Base-by-base conservation (phyloP, 148 eudicot species). In the Pharnaceum exiguum region DNA sequence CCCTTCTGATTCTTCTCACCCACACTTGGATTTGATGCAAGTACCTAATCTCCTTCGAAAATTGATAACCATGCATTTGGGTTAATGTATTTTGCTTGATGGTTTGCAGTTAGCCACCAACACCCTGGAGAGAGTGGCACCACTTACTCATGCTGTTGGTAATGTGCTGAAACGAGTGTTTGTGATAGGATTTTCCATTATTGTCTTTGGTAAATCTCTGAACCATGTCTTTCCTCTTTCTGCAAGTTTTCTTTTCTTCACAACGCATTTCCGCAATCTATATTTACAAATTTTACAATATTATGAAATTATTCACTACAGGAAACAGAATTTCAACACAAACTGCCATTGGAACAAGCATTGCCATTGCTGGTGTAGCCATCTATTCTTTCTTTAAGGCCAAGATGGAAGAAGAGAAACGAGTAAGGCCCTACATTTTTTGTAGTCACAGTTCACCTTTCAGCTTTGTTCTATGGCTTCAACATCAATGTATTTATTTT, bases 71-170 rank as follows among this genome's bases (percentile, higher is more conserved):
- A 49, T 24, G 44, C 24, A 12, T 28, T 31, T 31, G 28, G 27
- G 10, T 56, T 25, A 66, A 31, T 21, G 58, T 37, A 2, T 2
- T 43, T 28, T 39, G 43, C 6, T 54, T 59, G 49, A 24, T n/a
- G 12, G 4, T 69, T 75, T 60, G 68, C 83, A 93, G 99, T 46
- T 93, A 37, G 99, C 99, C 28, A 93, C 96, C 57, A 93, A 88
- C 83, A 93, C 99, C 43, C 82, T 93, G 33, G 99, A 93, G 86
- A 83, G 99, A 89, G 99, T 93, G 45, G 99, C 99, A 50, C 99
- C 99, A 59, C 95, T 93, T 37, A 93, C 96, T 10, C 99, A 93
- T 60, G 99, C 99, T 3, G 99, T 93, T 42, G 99, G 99, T 29
- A 89, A 93, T 59, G 99, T 93, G 60, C 73, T 93, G 95, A 93